Base-by-base conservation (phyloP, 768 basidiomycete genomes). In the Cyclocybe aegerita region DNA sequence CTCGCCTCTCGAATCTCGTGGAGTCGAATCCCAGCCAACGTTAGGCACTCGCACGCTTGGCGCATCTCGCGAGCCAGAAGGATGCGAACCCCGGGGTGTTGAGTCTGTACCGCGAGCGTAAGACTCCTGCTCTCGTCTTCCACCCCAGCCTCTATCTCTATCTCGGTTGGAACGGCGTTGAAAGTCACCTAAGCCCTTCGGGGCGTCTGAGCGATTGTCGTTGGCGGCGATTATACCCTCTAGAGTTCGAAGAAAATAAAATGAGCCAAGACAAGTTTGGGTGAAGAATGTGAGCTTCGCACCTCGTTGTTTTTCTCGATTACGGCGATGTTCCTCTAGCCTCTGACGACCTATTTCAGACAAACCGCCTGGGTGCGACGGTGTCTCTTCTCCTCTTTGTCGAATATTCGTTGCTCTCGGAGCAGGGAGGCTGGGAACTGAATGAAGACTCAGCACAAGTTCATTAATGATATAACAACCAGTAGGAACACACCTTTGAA, bases 21-120 rank as follows among this genome's bases (percentile, higher is more conserved):
- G 95, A 1, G 94, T 98, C 7, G 95, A 89, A 46, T 97, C 95
- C 95, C 95, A 98, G 2, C 85, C 86, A 49, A 92, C 82, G 65
- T 96, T 93, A 0, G 94, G 93, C 11, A 97, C 88, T 30, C 95
- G 85, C 31, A 93, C 84, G 56, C 90, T 93, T 0, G 91, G 89
- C 8, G 83, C 83, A 57, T 90, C 86, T 9, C 79, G 76, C 30
- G 63, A 59, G 16, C 49, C 46, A 40, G 62, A 65, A 12, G 71
- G 66, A 33, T 79, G 78, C n/a, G 80, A 77, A 23, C 78, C 79
- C 32, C 78, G 82, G 12, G 87, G 85, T 3, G 85, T 86, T 9
- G 74, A 71, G 58, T 85, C 82, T 85, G 82, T 86, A 3, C 69
- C 65, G 42, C 66, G 55, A 42, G 50, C 23, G 16, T 44, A 45